A percentile compares a stretch with the other conserved stretches of the same genome.
These are phyloP conservation scores for Clitopilus hobsonii DNA, from an alignment of 768 basidiomycete species.

Conservation along the genomic window DNA sequence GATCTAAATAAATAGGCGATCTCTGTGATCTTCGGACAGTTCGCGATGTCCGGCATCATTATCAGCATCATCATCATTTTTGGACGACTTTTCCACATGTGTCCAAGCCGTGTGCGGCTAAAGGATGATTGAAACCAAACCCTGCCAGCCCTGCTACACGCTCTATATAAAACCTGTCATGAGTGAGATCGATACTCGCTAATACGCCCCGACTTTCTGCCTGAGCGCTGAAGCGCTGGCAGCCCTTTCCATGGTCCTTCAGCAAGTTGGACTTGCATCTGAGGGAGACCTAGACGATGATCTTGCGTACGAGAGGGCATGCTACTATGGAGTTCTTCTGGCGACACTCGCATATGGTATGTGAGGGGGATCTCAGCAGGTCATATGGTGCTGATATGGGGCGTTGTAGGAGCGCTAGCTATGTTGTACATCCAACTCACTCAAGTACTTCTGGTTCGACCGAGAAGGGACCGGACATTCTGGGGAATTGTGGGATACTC, in stretches of 20 bases:
- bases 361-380: constrained; percentile 1
- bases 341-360: constrained; percentile 29
- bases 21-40: neutral
- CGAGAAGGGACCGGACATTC: constrained; percentile 27
- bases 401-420: constrained; percentile 27
- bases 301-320: constrained; percentile 18
- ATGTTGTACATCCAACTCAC: constrained; percentile 35
- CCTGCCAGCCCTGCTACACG: neutral
- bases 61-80: neutral
- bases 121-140: neutral
- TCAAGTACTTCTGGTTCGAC: constrained; percentile 29
- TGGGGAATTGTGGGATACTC: constrained; percentile 31
- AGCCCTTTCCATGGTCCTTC: constrained; percentile 4
- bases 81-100: neutral
- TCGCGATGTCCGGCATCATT: neutral
- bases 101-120: neutral
- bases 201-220: neutral
- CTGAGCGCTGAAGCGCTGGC: neutral
- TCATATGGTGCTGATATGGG: neutral
- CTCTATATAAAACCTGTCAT: neutral
- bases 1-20: neutral
- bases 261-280: constrained; percentile 1
- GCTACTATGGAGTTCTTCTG: constrained; percentile 29
- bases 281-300: constrained; percentile 1
- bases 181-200: neutral